Conservation (phyloP, 768 basidiomycete species). For the Pilatotrama ljubarskyi region DNA sequence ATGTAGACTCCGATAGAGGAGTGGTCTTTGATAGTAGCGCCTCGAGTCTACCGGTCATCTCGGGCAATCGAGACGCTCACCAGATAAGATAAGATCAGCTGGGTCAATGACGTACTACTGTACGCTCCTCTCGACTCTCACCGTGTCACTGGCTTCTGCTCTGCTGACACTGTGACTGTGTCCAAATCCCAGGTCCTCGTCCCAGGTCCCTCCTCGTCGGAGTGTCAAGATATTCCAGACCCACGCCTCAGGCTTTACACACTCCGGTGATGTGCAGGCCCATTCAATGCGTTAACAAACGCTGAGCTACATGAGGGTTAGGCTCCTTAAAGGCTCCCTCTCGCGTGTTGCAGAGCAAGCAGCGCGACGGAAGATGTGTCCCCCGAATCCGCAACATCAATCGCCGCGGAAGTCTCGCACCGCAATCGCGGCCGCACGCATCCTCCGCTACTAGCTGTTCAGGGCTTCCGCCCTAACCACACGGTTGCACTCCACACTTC, state of each 20-base stretch:
- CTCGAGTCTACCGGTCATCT: too few species aligned
- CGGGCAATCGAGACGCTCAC: background rate
- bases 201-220: too few species aligned
- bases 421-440: background rate
- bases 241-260: too few species aligned
- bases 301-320: background rate
- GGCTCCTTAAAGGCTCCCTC: background rate
- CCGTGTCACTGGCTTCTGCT: too few species aligned
- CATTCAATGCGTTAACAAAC: background rate
- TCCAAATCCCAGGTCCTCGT: too few species aligned
- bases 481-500: background rate
- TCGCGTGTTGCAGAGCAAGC: slow-evolving; percentile 7
- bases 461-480: background rate
- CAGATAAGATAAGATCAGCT: background rate
- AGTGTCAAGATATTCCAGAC: too few species aligned
- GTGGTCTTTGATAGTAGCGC: too few species aligned
- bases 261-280: too few species aligned
- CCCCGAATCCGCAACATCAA: background rate
- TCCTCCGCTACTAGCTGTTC: background rate
- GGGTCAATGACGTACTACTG: too few species aligned
- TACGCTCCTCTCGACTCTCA: background rate
- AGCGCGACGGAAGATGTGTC: background rate
- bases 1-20: too few species aligned
- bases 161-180: too few species aligned
- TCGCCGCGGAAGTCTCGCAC: slow-evolving; percentile 1